Evolutionary conservation across 1,284 basidiomycete genomes (phyloP).

Genomic region (Rhodotorula sp.): DNA sequence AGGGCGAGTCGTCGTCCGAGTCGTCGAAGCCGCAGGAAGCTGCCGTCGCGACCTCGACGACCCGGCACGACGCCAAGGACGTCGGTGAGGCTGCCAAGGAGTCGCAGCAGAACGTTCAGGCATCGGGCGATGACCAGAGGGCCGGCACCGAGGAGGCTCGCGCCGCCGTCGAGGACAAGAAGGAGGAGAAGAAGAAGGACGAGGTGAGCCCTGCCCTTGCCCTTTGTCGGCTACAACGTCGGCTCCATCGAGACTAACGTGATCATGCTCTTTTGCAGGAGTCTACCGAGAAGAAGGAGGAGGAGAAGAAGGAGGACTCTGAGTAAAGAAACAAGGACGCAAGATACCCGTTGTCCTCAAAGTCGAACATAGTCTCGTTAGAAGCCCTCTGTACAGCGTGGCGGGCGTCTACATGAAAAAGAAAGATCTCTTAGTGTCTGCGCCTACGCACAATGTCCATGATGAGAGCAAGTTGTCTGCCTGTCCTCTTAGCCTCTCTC

Average conservation of each 20-base stretch:
- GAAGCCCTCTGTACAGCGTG: not conserved
- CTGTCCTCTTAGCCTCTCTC: too few species aligned
- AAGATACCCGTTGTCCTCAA: too few species aligned
- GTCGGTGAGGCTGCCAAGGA: not conserved
- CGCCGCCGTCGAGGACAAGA: not conserved
- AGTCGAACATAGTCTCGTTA: too few species aligned
- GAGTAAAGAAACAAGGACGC: slow-evolving; percentile 1
- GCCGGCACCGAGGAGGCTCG: too few species aligned
- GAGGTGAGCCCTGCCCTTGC: not conserved
- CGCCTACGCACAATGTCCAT: too few species aligned
- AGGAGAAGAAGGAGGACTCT: slow-evolving; percentile 17
- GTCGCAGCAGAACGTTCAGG: not conserved
- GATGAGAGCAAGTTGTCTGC: too few species aligned
- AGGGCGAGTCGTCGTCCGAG: slow-evolving; percentile 1
- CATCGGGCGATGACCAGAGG: not conserved
- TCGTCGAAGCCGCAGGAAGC: not conserved
- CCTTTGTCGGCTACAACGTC: not conserved
- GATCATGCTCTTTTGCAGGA: not conserved
- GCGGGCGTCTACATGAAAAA: too few species aligned
- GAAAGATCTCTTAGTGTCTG: too few species aligned
- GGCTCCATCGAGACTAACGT: not conserved
- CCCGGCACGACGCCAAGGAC: not conserved
- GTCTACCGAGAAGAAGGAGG: slow-evolving; percentile 1
- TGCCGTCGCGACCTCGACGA: not conserved
- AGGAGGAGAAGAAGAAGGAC: not conserved